Percentiles rank a stretch among this genome's conserved stretches.
phyloP scores from a whole-genome alignment of 305 asterid genomes.

The Fraxinus xanthoxyloides region DNA sequence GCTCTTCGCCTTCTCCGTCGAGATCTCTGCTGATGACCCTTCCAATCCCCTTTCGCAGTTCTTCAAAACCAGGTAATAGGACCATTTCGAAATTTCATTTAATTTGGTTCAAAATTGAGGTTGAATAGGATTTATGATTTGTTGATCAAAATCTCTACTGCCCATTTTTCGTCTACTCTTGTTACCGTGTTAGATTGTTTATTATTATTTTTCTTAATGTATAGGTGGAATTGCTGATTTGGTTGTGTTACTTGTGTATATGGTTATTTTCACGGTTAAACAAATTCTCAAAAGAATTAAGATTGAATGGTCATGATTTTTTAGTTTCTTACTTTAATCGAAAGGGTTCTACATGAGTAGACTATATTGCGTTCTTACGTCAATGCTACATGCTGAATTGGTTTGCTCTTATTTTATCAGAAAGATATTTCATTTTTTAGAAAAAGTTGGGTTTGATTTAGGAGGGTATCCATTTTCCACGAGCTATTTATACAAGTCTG shows the following conservation, averaged over 20 bases:
- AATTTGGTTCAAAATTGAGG: not conserved
- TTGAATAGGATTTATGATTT: conserved; percentile 3
- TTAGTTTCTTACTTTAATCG: not conserved
- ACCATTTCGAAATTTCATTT: not conserved
- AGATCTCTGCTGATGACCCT: conserved; percentile 63
- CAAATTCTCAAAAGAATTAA: not conserved
- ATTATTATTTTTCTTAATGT: not conserved
- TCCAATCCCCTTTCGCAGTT: conserved; percentile 46
- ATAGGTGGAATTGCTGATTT: not conserved
- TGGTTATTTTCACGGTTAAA: not conserved
- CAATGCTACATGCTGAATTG: not conserved
- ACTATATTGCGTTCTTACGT: not conserved
- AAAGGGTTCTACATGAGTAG: not conserved
- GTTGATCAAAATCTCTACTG: not conserved
- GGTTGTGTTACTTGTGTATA: not conserved
- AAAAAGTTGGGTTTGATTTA: not conserved
- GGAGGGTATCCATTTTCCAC: not conserved
- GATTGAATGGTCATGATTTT: not conserved
- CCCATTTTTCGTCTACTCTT: conserved; percentile 2
- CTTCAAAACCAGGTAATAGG: conserved; percentile 63
- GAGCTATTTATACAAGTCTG: not conserved
- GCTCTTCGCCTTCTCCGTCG: conserved; percentile 67
- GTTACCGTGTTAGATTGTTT: not conserved
- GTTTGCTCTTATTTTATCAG: not conserved
- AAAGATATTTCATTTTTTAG: not conserved